Conservation (phyloP, 169 alveolate genomes). For the Fabrea salina region DNA sequence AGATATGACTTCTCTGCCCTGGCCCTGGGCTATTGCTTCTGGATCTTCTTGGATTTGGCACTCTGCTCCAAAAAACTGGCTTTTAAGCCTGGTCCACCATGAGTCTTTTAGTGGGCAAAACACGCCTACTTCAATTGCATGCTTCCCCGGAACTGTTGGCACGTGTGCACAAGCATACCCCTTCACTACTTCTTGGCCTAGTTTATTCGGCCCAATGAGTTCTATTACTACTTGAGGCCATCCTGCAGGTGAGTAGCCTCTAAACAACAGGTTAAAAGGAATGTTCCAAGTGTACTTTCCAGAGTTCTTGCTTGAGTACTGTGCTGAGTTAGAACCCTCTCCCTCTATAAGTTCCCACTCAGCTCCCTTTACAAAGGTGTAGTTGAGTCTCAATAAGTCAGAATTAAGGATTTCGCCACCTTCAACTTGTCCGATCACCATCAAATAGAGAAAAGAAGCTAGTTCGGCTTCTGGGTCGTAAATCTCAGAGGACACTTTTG, state of each 20-base stretch:
- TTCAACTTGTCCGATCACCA: slow-evolving; percentile 26
- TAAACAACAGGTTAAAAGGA: slow-evolving; percentile 58
- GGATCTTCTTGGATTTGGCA: slow-evolving; percentile 54
- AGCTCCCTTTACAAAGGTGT: not conserved
- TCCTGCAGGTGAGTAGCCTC: slow-evolving; percentile 45
- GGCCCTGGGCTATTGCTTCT: slow-evolving; percentile 36
- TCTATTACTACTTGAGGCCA: slow-evolving; percentile 65
- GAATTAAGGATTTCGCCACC: not conserved
- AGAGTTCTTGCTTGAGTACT: not conserved
- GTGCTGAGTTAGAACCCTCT: not conserved
- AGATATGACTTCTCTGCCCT: slow-evolving; percentile 65
- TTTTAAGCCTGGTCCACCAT: slow-evolving; percentile 30
- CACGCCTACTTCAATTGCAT: slow-evolving; percentile 37
- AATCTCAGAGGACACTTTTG: not conserved
- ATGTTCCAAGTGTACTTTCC: slow-evolving; percentile 45
- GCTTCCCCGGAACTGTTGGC: slow-evolving; percentile 67
- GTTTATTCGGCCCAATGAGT: slow-evolving; percentile 46
- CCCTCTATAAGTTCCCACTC: slow-evolving; percentile 28
- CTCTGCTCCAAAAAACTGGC: slow-evolving; percentile 44
- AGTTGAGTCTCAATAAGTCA: slow-evolving; percentile 1
- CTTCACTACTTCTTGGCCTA: slow-evolving; percentile 55
- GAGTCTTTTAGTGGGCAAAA: slow-evolving; percentile 47
- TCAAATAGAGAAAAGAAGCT: slow-evolving; percentile 6
- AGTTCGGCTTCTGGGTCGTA: slow-evolving; percentile 26
- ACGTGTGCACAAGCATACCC: slow-evolving; percentile 58